Base-by-base conservation (phyloP, 495 filamentous ascomycete species). In the Aeminium ludgeri region DNA sequence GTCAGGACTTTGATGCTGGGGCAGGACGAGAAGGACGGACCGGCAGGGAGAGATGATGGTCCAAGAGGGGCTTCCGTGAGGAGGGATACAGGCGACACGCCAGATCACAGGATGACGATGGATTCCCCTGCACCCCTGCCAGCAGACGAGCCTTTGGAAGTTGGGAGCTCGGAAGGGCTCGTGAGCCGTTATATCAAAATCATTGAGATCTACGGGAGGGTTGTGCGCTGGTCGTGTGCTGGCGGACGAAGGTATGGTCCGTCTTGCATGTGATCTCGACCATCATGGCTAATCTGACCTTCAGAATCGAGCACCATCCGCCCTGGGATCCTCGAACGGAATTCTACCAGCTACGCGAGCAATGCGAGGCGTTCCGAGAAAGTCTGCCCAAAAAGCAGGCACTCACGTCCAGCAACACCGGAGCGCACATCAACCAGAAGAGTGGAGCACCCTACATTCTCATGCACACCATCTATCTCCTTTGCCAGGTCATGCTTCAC, bases 401-500 rank as follows among this genome's bases (percentile, higher is more conserved):
- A 6, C 81, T 85, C 53, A 84, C 74, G 0, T 58, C 68, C 12
- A 69, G 70, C 30, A 93, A 86, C 55, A 80, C 80, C n/a, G 75
- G 80, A 49, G 80, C 76, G 12, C 80, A 89, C 52, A 80, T 84
- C 54, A 78, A 75, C 45, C 74, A 78, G 49, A 75, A 76, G 47
- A 80, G 73, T 1, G 73, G 80, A 12, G 78, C 79, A 27, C 66
- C 74, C 1, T 93, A 82, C 49, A 77, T 78, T 3, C 66, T 84
- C 16, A 66, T 89, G 58, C 84, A 93, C 51, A 76, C 80, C 45
- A 73, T 83, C 4, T 78, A 79, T 48, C 76, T 77, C 25, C 62
- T 91, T 6, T 86, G 78, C 43, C 65, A 72, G 28, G 82, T 93
- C 40, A 75, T 83, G 53, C 66, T 91, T 17, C 79, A 89, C 56